These are phyloP conservation scores for Malus hybrid DNA, from an alignment of 331 rosid genomes.

Conservation along the genomic window DNA sequence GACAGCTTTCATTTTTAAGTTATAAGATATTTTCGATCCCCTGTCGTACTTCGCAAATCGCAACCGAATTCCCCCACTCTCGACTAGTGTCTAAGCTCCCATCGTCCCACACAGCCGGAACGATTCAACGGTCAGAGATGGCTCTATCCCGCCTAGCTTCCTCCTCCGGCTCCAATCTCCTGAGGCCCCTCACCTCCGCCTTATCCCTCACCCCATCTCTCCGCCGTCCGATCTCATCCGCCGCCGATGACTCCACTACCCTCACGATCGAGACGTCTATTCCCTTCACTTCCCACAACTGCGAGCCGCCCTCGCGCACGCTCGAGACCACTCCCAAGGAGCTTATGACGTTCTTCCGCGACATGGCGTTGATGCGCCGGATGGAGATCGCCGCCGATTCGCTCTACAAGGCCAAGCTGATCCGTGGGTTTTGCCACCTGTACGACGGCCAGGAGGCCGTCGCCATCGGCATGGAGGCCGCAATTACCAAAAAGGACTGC, in stretches of 20 bases:
- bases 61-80: neutral
- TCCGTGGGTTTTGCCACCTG: slow-evolving; percentile 92
- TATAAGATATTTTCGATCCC: neutral
- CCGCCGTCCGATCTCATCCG: slow-evolving; percentile 51
- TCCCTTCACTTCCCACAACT: slow-evolving; percentile 71
- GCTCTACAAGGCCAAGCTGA: slow-evolving; percentile 87
- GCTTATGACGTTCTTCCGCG: slow-evolving; percentile 65
- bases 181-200: slow-evolving; percentile 42
- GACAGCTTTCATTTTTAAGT: neutral
- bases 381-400: slow-evolving; percentile 97
- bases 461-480: slow-evolving; percentile 84
- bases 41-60: neutral
- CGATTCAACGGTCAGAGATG: slow-evolving; percentile 36
- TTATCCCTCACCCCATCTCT: slow-evolving; percentile 17
- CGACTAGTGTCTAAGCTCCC: neutral
- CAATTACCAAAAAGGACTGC: slow-evolving; percentile 54
- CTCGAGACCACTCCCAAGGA: slow-evolving; percentile 57
- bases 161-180: slow-evolving; percentile 35
- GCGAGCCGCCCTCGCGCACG: slow-evolving; percentile 68
- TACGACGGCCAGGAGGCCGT: slow-evolving; percentile 97
- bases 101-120: neutral
- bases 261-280: slow-evolving; percentile 70
- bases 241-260: slow-evolving; percentile 31
- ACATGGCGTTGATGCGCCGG: slow-evolving; percentile 82
- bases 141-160: slow-evolving; percentile 46